A percentile compares a stretch with the other conserved stretches of the same genome.
phyloP scores from a whole-genome alignment of 148 eudicot genomes.

The Vaccinium corymbosum region DNA sequence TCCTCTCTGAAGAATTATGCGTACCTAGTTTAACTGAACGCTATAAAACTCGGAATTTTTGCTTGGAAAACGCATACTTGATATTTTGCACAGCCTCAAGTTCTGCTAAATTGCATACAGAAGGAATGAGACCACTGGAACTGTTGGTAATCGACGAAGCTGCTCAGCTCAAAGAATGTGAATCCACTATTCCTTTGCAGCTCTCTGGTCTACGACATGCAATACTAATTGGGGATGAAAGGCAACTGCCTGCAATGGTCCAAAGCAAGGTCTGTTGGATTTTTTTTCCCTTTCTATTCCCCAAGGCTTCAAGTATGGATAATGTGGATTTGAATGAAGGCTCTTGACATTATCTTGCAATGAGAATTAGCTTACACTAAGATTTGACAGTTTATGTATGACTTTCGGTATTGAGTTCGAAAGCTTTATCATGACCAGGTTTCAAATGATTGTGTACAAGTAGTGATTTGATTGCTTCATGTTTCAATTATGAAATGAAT shows the following conservation, averaged over 20 bases:
- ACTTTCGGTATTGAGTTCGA: too few relatives aligned
- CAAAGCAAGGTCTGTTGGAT: conserved; percentile 19
- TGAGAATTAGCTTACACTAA: too few relatives aligned
- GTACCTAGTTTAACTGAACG: not conserved
- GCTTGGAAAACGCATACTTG: conserved; percentile 36
- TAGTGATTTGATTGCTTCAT: too few relatives aligned
- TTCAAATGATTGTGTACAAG: too few relatives aligned
- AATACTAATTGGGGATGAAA: conserved; percentile 54
- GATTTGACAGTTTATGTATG: too few relatives aligned
- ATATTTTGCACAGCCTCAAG: conserved; percentile 57
- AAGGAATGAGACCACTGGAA: conserved; percentile 16
- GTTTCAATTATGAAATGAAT: too few relatives aligned
- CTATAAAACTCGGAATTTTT: conserved; percentile 19
- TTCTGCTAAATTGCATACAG: conserved; percentile 26
- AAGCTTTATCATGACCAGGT: too few relatives aligned
- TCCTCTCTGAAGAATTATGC: conserved; percentile 17
- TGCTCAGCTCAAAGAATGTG: conserved; percentile 63
- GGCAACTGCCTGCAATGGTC: conserved; percentile 45
- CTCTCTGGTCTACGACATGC: conserved; percentile 38
- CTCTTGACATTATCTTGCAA: too few relatives aligned
- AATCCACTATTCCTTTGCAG: conserved; percentile 49
- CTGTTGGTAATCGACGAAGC: conserved; percentile 55
- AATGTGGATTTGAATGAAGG: too few relatives aligned
- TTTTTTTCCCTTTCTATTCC: not conserved
- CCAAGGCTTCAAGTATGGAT: too few relatives aligned